Percentiles rank a stretch among this genome's conserved stretches.
These are phyloP conservation scores for Paxillus rubicundulus DNA, from an alignment of 768 basidiomycete genomes.

Conservation along the genomic window DNA sequence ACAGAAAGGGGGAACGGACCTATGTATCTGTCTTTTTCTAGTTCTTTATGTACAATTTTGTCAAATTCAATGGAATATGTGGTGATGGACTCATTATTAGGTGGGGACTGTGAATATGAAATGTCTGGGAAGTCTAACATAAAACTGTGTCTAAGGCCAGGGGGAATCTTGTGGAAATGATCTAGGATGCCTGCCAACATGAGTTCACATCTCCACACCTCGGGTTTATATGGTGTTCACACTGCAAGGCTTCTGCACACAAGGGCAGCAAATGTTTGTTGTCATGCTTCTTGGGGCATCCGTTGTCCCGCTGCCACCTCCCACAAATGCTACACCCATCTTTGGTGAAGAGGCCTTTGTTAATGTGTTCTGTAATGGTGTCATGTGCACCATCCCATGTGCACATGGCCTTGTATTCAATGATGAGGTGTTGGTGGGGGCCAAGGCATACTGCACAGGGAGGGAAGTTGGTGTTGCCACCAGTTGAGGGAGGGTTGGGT, in stretches of 20 bases:
- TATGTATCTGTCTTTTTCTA: background rate
- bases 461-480: too few relatives aligned
- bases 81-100: too few relatives aligned
- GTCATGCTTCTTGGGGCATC: background rate
- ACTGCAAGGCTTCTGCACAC: conserved; percentile 1
- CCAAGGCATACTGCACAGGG: conserved; percentile 37
- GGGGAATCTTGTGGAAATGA: too few relatives aligned
- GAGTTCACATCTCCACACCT: conserved; percentile 5
- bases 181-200: accelerated
- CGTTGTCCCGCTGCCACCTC: conserved; percentile 5
- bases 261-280: conserved; percentile 7
- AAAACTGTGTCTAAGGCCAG: too few relatives aligned
- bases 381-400: conserved; percentile 24
- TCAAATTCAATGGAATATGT: conserved; percentile 1
- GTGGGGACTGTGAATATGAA: background rate
- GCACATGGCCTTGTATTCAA: conserved; percentile 10
- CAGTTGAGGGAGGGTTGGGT: too few relatives aligned
- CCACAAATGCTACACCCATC: too few relatives aligned
- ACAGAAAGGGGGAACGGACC: background rate
- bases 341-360: conserved; percentile 16
- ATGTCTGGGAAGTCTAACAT: conserved; percentile 8
- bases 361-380: background rate
- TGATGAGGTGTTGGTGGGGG: conserved; percentile 22
- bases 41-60: background rate
- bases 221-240: conserved; percentile 2